These are phyloP conservation scores for Eucommia ulmoides DNA, from an alignment of 257 asterid genomes.

Conservation along the genomic window DNA sequence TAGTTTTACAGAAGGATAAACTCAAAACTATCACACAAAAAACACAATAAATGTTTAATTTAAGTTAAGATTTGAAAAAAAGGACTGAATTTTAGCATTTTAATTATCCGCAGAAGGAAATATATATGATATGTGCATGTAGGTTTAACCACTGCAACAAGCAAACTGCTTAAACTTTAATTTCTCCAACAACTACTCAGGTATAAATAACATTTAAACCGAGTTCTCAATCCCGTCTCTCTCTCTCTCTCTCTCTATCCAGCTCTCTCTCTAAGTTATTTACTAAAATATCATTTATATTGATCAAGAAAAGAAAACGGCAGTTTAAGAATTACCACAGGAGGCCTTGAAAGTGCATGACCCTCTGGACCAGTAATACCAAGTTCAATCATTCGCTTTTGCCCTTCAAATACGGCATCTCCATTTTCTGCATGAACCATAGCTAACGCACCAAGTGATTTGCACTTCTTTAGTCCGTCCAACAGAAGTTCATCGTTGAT, in stretches of 20 bases:
- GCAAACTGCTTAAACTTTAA: too few relatives aligned
- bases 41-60: not conserved
- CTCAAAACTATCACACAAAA: not conserved
- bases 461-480: slow-evolving; percentile 93
- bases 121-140: too few relatives aligned
- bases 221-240: too few relatives aligned
- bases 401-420: slow-evolving; percentile 95
- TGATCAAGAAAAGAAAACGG: not conserved
- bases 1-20: not conserved
- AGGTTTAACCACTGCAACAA: too few relatives aligned
- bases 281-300: not conserved
- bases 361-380: slow-evolving; percentile 97
- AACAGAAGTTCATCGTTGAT: slow-evolving; percentile 70
- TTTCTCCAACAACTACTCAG: too few relatives aligned
- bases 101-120: too few relatives aligned
- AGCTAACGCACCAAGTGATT: slow-evolving; percentile 89
- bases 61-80: too few relatives aligned
- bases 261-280: too few relatives aligned
- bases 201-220: too few relatives aligned
- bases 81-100: too few relatives aligned
- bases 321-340: slow-evolving; percentile 43
- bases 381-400: slow-evolving; percentile 77
- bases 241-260: too few relatives aligned
- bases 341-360: slow-evolving; percentile 94
- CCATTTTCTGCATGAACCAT: slow-evolving; percentile 99